Conservation (phyloP, 768 basidiomycete genomes). For the Agaricus blazei region DNA sequence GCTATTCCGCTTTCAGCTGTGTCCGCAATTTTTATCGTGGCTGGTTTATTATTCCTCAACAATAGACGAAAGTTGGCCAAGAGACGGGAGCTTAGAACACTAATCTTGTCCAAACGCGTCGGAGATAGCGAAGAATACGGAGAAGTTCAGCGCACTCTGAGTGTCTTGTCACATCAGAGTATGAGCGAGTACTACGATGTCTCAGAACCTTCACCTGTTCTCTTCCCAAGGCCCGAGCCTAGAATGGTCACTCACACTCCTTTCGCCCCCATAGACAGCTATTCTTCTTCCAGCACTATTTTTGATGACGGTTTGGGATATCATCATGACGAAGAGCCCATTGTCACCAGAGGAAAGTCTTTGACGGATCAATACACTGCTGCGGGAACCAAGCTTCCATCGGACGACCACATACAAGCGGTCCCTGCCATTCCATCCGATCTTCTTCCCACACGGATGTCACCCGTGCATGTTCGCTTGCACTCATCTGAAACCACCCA, state of each 20-base stretch:
- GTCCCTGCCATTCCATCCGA: neutral
- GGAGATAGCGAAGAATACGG: constrained; percentile 14
- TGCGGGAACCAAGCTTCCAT: neutral
- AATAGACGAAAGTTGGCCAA: constrained; percentile 20
- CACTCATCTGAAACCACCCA: neutral
- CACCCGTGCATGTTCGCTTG: neutral
- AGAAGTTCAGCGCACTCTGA: constrained; percentile 16
- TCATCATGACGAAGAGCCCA: neutral
- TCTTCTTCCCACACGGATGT: neutral
- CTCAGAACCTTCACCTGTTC: constrained; percentile 16
- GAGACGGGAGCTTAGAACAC: constrained; percentile 15
- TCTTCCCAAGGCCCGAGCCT: constrained; percentile 13
- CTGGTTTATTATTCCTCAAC: constrained; percentile 21
- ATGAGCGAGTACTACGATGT: constrained; percentile 8
- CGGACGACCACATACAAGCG: neutral
- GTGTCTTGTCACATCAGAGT: constrained; percentile 15
- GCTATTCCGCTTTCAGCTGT: constrained; percentile 30
- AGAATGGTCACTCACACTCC: neutral
- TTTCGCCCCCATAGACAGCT: neutral
- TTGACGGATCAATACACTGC: constrained; percentile 2
- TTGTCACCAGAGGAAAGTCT: neutral
- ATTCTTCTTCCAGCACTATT: neutral
- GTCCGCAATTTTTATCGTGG: constrained; percentile 24
- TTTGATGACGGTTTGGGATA: neutral
- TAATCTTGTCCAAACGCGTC: constrained; percentile 11